Conservation (phyloP, 345 rosid genomes). For the Citrus sinensis region DVS_A1.0 CM039168.1:1659001-1659500, state of each 20-base stretch:
- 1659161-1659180: background rate
- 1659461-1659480: background rate
- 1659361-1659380: constrained; percentile 74
- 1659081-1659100: background rate
- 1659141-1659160: background rate
- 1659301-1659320: background rate
- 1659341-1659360: constrained; percentile 56
- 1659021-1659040: constrained; percentile 96
- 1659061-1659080: constrained; percentile 19
- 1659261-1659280: background rate
- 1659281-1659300: background rate
- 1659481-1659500: constrained; percentile 9
- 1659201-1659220: background rate
- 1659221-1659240: background rate
- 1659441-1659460: constrained; percentile 5
- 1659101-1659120: background rate
- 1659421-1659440: constrained; percentile 61
- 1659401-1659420: constrained; percentile 95
- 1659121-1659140: background rate
- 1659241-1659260: background rate
- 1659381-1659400: constrained; percentile 99
- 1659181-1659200: too few species aligned
- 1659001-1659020: constrained; percentile 75
- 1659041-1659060: constrained; percentile 98
- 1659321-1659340: background rate